Conservation (phyloP, 176 grass and related monocot species). For the Carex pumila region DNA sequence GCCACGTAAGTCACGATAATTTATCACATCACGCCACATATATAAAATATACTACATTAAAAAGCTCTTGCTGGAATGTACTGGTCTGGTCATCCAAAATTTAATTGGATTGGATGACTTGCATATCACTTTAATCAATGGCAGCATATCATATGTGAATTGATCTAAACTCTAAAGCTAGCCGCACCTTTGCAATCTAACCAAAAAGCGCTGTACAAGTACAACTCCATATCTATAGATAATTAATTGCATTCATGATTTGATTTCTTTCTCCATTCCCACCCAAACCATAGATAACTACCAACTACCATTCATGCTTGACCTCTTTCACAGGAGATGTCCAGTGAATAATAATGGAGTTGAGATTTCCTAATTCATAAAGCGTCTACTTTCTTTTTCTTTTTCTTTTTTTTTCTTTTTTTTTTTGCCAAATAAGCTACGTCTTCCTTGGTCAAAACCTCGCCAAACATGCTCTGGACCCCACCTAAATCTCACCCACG, state of each 20-base stretch:
- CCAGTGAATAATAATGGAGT: neutral
- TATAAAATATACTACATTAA: too few relatives aligned
- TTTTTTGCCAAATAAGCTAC: neutral
- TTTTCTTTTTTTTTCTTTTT: too few relatives aligned
- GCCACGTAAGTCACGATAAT: too few relatives aligned
- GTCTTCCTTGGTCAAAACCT: conserved; percentile 9
- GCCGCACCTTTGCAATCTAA: neutral
- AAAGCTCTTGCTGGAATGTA: too few relatives aligned
- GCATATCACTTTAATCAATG: too few relatives aligned
- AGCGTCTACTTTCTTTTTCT: neutral
- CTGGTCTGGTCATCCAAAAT: too few relatives aligned
- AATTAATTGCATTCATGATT: neutral
- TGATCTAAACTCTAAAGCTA: neutral
- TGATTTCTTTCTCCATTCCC: neutral
- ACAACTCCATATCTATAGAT: neutral
- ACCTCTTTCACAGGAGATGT: neutral
- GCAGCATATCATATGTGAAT: too few relatives aligned
- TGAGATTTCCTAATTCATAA: neutral
- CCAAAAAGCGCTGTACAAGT: neutral
- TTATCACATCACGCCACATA: too few relatives aligned
- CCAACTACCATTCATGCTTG: neutral
- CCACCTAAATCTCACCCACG: neutral
- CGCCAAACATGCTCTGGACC: conserved; percentile 24
- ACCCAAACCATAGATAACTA: neutral
- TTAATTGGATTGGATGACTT: too few relatives aligned